A percentile compares a stretch with the other conserved stretches of the same genome.
phyloP scores from a whole-genome alignment of 176 grass and related monocot genomes.

The Triticum urartu region DNA sequence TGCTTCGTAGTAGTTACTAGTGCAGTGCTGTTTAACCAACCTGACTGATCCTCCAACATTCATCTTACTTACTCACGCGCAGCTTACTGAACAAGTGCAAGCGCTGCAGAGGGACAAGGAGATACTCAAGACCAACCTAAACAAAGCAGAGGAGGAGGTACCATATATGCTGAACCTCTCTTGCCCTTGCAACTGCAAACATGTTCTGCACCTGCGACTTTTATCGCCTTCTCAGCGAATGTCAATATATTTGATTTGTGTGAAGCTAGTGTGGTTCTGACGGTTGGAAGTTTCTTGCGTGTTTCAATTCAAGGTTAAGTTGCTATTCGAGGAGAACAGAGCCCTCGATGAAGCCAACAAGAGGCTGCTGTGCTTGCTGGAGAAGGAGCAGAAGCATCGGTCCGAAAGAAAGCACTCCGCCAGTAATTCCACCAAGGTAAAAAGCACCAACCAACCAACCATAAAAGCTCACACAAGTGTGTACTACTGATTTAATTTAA shows the following conservation, averaged over 20 bases:
- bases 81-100: slow-evolving; percentile 53
- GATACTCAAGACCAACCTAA: slow-evolving; percentile 60
- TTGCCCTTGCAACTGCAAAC: neutral
- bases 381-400: slow-evolving; percentile 56
- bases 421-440: slow-evolving; percentile 69
- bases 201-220: neutral
- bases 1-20: no score
- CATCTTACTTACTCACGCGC: neutral
- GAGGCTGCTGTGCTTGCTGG: slow-evolving; percentile 48
- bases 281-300: neutral
- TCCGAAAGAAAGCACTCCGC: slow-evolving; percentile 60
- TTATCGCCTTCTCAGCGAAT: neutral
- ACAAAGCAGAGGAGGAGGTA: slow-evolving; percentile 90
- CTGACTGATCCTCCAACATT: neutral
- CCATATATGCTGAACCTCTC: neutral
- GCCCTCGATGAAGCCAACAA: slow-evolving; percentile 76
- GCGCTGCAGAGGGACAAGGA: slow-evolving; percentile 77
- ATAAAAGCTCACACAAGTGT: neutral
- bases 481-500: neutral
- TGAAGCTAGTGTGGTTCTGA: neutral
- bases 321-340: slow-evolving; percentile 72
- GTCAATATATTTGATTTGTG: neutral
- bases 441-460: slow-evolving; percentile 21
- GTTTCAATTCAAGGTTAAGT: slow-evolving; percentile 48
- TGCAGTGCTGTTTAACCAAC: neutral